These are phyloP conservation scores for Pseudopyricularia cyperi DNA, from an alignment of 2,329 filamentous ascomycete genomes.

Conservation along the genomic window DNA sequence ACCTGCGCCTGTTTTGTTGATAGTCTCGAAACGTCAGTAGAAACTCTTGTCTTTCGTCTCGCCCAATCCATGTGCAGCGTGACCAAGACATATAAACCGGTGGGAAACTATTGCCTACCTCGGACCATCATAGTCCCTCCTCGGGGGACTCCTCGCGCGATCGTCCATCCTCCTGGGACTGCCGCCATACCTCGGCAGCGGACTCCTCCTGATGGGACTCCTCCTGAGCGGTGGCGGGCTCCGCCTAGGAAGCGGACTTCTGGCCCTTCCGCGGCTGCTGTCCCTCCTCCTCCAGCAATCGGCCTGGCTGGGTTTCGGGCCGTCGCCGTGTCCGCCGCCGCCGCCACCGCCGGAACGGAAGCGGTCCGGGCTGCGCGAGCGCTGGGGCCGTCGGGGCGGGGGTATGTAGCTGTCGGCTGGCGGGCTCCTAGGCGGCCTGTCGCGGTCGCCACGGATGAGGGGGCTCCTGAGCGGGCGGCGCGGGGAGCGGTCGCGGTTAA, in stretches of 20 bases:
- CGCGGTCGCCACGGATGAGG: constrained; percentile 11
- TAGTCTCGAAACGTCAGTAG: not conserved
- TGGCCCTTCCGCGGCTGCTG: constrained; percentile 22
- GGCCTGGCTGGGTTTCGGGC: constrained; percentile 7
- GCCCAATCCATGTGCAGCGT: not conserved
- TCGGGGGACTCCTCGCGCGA: constrained; percentile 22
- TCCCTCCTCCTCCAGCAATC: constrained; percentile 23
- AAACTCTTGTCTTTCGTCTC: not conserved
- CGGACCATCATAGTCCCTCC: constrained; percentile 20
- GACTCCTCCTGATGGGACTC: constrained; percentile 20
- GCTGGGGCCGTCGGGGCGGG: constrained; percentile 18
- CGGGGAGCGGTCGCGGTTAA: constrained; percentile 31
- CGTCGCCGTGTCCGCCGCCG: not conserved
- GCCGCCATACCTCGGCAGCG: constrained; percentile 20
- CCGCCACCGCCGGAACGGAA: constrained; percentile 21
- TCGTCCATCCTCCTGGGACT: constrained; percentile 24
- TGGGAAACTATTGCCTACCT: not conserved
- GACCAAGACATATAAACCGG: not conserved
- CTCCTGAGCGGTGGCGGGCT: constrained; percentile 14
- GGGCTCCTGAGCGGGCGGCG: constrained; percentile 18
- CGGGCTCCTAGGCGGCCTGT: constrained; percentile 19
- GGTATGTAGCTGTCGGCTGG: constrained; percentile 26
- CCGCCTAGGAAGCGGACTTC: constrained; percentile 18
- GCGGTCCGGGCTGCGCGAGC: constrained; percentile 27
- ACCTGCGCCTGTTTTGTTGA: constrained; percentile 29